phyloP scores from a whole-genome alignment of 1,284 basidiomycete species.

The Neonothopanus nambi region DNA sequence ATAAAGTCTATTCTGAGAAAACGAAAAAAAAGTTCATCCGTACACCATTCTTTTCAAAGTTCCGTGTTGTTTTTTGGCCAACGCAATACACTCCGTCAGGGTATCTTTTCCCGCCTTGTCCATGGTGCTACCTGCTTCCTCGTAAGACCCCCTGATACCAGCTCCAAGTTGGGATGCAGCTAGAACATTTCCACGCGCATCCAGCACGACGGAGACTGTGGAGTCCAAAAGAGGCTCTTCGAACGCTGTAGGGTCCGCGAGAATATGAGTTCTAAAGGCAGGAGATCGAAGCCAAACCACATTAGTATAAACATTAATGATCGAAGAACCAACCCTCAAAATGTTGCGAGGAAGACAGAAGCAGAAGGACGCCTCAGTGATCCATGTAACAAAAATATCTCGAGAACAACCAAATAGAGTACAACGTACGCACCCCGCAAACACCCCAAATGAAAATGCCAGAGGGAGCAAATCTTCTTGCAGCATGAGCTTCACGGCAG shows the following conservation, averaged over 20 bases:
- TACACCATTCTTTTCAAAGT: constrained; percentile 3
- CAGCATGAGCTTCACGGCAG: constrained; percentile 30
- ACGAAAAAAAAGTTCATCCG: too few species aligned
- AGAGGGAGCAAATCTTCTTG: constrained; percentile 40
- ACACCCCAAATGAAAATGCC: constrained; percentile 79
- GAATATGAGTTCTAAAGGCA: constrained; percentile 57
- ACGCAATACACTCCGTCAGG: constrained; percentile 45
- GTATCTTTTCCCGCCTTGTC: constrained; percentile 32
- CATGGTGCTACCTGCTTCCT: constrained; percentile 24
- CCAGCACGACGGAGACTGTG: constrained; percentile 64
- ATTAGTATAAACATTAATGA: neutral
- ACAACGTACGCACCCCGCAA: constrained; percentile 63
- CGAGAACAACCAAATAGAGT: neutral
- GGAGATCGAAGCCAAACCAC: neutral
- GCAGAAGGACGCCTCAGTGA: too few species aligned
- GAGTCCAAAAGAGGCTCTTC: constrained; percentile 85
- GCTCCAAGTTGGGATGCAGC: constrained; percentile 61
- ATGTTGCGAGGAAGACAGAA: too few species aligned
- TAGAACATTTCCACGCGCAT: constrained; percentile 52
- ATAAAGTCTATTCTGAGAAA: too few species aligned
- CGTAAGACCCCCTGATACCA: constrained; percentile 26
- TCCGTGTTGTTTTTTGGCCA: constrained; percentile 34
- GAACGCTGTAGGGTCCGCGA: constrained; percentile 87
- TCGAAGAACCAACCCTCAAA: neutral
- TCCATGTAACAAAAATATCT: too few species aligned